Conservation (phyloP, 306 rosid species). For the Ceratonia siliqua region DNA sequence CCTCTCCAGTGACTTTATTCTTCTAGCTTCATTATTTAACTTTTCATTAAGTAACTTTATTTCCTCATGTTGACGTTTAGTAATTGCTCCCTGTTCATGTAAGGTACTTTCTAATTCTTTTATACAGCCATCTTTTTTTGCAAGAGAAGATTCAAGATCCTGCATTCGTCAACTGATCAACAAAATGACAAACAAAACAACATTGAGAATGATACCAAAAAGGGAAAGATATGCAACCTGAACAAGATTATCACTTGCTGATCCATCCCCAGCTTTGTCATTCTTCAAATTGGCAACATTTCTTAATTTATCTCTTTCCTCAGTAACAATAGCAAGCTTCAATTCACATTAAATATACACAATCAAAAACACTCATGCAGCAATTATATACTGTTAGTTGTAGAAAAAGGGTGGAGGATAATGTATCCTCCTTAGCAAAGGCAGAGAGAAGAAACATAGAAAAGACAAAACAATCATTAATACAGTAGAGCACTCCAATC, state of each 20-base stretch:
- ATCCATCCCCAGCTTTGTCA: constrained; percentile 50
- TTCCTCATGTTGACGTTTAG: constrained; percentile 50
- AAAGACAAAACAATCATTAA: constrained; percentile 3
- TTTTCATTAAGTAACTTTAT: constrained; percentile 58
- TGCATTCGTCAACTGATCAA: constrained; percentile 40
- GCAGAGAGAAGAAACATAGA: constrained; percentile 11
- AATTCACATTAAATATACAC: constrained; percentile 31
- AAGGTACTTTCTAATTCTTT: constrained; percentile 58
- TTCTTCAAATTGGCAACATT: constrained; percentile 50
- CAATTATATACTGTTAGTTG: neutral
- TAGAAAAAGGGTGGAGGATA: neutral
- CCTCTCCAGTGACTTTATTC: constrained; percentile 65
- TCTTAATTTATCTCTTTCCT: constrained; percentile 77
- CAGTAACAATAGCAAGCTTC: constrained; percentile 79
- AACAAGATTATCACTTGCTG: constrained; percentile 44
- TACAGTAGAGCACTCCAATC: too few relatives aligned
- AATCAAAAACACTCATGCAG: constrained; percentile 18
- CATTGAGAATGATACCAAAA: constrained; percentile 26
- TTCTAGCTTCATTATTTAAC: constrained; percentile 55
- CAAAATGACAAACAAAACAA: constrained; percentile 32
- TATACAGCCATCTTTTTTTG: constrained; percentile 62
- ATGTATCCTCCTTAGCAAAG: neutral
- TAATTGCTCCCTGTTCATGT: constrained; percentile 60
- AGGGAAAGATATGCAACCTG: constrained; percentile 50
- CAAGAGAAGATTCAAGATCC: constrained; percentile 76